Percentiles rank a stretch among this genome's conserved stretches.
Conservation (phyloP, 1,284 basidiomycete genomes). For the Cryptococcus neoformans region DNA sequence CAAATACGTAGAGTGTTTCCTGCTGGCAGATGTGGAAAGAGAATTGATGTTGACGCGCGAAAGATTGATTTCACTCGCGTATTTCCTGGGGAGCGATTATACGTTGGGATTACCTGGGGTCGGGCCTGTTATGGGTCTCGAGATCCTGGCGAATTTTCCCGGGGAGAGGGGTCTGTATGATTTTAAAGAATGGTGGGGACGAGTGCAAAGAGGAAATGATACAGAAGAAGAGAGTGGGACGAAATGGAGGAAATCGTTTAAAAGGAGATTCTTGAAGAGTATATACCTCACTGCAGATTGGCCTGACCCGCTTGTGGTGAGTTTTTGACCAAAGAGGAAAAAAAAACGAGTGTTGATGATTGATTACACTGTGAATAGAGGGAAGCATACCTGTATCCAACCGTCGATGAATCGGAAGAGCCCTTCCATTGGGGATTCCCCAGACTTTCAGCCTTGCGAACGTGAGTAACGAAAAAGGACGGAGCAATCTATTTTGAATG, state of each 20-base stretch:
- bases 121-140: slow-evolving; percentile 95
- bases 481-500: background rate
- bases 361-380: slow-evolving; percentile 53
- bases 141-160: slow-evolving; percentile 85
- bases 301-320: slow-evolving; percentile 84
- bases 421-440: slow-evolving; percentile 97
- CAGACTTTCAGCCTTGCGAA: slow-evolving; percentile 83
- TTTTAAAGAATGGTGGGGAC: slow-evolving; percentile 94
- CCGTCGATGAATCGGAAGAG: slow-evolving; percentile 86
- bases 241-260: slow-evolving; percentile 79
- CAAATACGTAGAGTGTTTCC: slow-evolving; percentile 96
- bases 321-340: slow-evolving; percentile 28
- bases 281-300: slow-evolving; percentile 75
- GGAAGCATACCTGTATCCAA: slow-evolving; percentile 89
- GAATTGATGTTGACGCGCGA: slow-evolving; percentile 87
- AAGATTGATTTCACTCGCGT: slow-evolving; percentile 83
- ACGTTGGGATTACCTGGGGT: slow-evolving; percentile 93
- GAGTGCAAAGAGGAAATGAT: slow-evolving; percentile 90
- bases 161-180: slow-evolving; percentile 75
- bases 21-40: slow-evolving; percentile 75
- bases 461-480: slow-evolving; percentile 54
- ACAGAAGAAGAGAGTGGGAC: slow-evolving; percentile 65
- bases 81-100: slow-evolving; percentile 95
- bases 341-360: background rate
- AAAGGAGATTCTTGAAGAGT: slow-evolving; percentile 76